Evolutionary conservation across 2,329 filamentous ascomycete genomes (phyloP).

Genomic region (Talaromyces pinophilus): DNA sequence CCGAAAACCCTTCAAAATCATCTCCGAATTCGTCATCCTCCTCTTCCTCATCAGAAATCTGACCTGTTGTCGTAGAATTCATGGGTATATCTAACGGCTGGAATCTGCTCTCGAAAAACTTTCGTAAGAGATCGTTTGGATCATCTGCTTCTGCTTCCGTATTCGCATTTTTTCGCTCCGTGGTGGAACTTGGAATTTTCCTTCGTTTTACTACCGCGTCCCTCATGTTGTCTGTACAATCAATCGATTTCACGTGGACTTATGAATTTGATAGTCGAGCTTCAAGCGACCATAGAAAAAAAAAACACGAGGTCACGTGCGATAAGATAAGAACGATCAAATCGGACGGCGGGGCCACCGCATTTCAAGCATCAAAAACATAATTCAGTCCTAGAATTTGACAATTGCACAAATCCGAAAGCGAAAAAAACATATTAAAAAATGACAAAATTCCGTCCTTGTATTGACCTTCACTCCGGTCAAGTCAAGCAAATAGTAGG

Average conservation of each 20-base stretch:
- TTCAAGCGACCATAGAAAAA: neutral
- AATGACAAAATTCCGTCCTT: constrained; percentile 94
- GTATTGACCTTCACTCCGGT: constrained; percentile 96
- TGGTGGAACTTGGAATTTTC: constrained; percentile 7
- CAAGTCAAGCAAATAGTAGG: constrained; percentile 98
- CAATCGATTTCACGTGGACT: too few relatives aligned
- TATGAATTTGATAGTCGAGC: neutral
- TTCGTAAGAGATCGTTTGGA: constrained; percentile 73
- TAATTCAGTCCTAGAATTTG: neutral
- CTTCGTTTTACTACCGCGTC: constrained; percentile 16
- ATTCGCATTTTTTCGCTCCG: constrained; percentile 24
- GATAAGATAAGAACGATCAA: constrained; percentile 37
- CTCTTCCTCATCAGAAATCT: constrained; percentile 30
- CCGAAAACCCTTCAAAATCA: constrained; percentile 20
- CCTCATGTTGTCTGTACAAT: constrained; percentile 10
- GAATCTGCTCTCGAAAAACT: constrained; percentile 87
- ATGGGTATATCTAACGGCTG: constrained; percentile 58
- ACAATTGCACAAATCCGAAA: neutral
- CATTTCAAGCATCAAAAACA: neutral
- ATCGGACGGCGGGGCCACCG: constrained; percentile 4
- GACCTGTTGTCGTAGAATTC: neutral
- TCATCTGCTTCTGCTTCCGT: constrained; percentile 47
- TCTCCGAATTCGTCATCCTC: constrained; percentile 47
- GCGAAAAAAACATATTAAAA: constrained; percentile 25
- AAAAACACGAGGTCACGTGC: constrained; percentile 36